Evolutionary conservation across 305 asterid species (phyloP).

Genomic region (Rubia tinctorum): DNA sequence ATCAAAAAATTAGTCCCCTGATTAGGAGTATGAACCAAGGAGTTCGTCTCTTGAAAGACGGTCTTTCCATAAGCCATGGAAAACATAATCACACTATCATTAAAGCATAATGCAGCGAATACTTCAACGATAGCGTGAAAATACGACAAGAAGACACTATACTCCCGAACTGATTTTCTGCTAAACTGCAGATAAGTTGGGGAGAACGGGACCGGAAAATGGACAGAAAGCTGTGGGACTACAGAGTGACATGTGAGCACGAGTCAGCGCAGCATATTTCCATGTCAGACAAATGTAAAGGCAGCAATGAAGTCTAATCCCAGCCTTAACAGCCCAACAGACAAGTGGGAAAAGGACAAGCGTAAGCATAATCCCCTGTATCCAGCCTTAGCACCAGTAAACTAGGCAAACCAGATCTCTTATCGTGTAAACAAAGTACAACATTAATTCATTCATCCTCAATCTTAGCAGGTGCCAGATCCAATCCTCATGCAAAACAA

Average conservation of each 20-base stretch:
- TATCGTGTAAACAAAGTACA: neutral
- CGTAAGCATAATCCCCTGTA: neutral
- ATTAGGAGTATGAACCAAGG: neutral
- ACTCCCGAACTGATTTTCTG: too few species aligned
- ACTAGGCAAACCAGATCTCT: neutral
- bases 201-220: too few species aligned
- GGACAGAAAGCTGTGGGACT: too few species aligned
- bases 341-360: neutral
- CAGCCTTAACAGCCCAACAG: neutral
- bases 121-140: too few species aligned
- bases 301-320: neutral
- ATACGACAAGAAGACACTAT: too few species aligned
- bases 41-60: too few species aligned
- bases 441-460: conserved; percentile 2
- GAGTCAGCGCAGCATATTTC: neutral
- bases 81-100: too few species aligned
- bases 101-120: too few species aligned
- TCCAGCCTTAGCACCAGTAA: neutral
- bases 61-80: too few species aligned
- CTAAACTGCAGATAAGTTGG: too few species aligned
- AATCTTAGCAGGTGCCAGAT: conserved; percentile 17
- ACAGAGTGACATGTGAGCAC: neutral
- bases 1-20: neutral
- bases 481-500: conserved; percentile 30
- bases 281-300: neutral